Conservation (phyloP, 2,329 filamentous ascomycete species). For the Apiospora phragmitis region DNA sequence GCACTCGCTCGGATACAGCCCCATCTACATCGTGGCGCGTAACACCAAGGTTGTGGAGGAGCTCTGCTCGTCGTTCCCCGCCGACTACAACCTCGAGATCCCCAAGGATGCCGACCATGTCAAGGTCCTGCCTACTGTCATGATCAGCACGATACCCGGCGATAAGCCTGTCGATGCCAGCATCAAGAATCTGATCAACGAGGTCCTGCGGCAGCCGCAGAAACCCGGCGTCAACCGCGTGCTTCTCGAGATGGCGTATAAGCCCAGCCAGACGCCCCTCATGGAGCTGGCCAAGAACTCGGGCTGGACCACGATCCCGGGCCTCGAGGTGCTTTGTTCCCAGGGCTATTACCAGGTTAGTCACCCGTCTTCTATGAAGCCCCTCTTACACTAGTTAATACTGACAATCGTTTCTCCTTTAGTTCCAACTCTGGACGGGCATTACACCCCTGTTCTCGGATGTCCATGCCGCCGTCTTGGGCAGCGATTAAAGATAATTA, state of each 20-base stretch:
- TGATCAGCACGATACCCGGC: constrained; percentile 88
- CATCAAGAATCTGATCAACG: constrained; percentile 65
- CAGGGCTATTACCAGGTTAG: constrained; percentile 87
- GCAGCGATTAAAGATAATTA: constrained; percentile 24
- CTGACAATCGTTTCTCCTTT: constrained; percentile 1
- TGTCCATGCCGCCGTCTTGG: constrained; percentile 63
- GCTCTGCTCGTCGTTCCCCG: constrained; percentile 72
- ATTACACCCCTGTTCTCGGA: constrained; percentile 73
- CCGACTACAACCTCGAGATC: constrained; percentile 67
- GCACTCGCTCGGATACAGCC: constrained; percentile 77
- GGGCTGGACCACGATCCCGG: constrained; percentile 82
- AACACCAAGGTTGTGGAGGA: constrained; percentile 66
- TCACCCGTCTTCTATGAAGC: constrained; percentile 16
- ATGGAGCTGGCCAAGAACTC: constrained; percentile 80
- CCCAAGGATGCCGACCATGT: constrained; percentile 50
- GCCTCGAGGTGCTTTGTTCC: constrained; percentile 83
- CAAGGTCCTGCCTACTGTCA: constrained; percentile 61
- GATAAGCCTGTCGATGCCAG: constrained; percentile 76
- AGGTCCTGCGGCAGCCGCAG: constrained; percentile 46
- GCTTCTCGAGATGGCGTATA: constrained; percentile 95
- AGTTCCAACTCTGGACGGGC: constrained; percentile 84
- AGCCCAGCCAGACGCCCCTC: constrained; percentile 77
- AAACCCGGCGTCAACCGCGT: constrained; percentile 49
- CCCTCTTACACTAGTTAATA: constrained; percentile 14
- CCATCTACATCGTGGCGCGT: constrained; percentile 85